Base-by-base conservation (phyloP, 2,329 filamentous ascomycete species). In the Karstenula rhodostoma region DNA sequence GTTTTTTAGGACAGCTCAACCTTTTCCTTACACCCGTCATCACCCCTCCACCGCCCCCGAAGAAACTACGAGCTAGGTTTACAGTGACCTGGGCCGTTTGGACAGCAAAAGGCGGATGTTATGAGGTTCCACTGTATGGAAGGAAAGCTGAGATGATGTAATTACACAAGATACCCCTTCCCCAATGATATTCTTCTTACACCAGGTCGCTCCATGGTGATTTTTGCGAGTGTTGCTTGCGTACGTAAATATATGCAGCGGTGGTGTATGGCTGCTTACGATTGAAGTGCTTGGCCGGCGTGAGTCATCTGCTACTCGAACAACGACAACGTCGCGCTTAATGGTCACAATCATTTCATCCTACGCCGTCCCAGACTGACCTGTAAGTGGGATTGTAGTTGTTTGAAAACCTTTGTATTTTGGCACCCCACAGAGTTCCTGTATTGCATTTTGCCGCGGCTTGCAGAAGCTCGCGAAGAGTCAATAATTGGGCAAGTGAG, bases 121-220 rank as follows among this genome's bases (percentile, higher is more conserved):
- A 54, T 10, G 50, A 43, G 19, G 23, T 8, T 25, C 15, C 37
- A 40, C 35, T 56, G 44, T 43, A 22, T 64, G 60, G 50, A 33
- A 49, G 19, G 32, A 33, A 32, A 25, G 17, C 19, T 23, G 33
- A 43, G 32, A 49, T 33, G 32, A 49, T 63, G 60, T 63, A 66
- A 60, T 65, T 69, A 68, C 69, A 67, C 62, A 68, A 73, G 70
- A 73, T 73, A 73, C 70, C 69, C 66, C 22, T 67, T 67, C 65
- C 58, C 65, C 60, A 70, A 68, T 68, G 58, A 63, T 64, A 61
- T 64, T 43, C 25, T 56, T 23, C 59, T 55, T 42, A 25, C 27
- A 49, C 10, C 42, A 23, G 23, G 19, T 8, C 35, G 35, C 35
- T 40, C 8, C 7, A 17, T n/a, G 4, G 15, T 40, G 13, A 13